Evolutionary conservation across 2,329 filamentous ascomycete species (phyloP), one percentile per base, ranked within the genome.

Genomic region (Triangularia setosa): DNA sequence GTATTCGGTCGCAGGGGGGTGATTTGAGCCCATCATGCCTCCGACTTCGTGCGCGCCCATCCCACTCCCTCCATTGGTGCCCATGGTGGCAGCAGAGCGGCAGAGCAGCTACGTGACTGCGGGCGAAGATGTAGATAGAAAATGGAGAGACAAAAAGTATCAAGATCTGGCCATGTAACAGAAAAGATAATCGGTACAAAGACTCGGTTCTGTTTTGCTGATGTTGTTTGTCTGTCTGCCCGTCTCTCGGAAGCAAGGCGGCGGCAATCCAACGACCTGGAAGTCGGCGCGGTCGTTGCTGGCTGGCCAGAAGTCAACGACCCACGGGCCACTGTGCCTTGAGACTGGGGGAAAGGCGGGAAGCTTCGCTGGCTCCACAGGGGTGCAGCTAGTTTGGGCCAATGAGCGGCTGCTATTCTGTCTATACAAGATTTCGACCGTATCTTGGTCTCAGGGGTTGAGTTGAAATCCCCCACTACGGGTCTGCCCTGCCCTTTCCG

Each of bases 1-100:
- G 71, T 87, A 87, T 70, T 87, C 85, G 67, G 85, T 87, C 67
- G 84, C 83, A 71, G 83, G 82, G 52, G 84, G 84, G 69, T 84
- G 80, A 73, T 81, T 82, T 65, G 77, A 72, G 69, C 77, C 74
- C 73, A 79, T 79, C 79, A 79, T 80, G 74, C 75, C 77, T 69
- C 73, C 76, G 69, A 78, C 77, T 59, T 83, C 81, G 76, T 80
- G 78, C 65, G 78, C 79, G 60, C 73, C 73, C 57, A 76, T 69
- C 64, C 76, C 77, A 69, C 77, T 77, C 60, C 77, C 77, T 63
- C 75, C 74, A 66, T 75, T 77, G 63, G 75, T 74, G 69, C 76
- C 78, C 79, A 81, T 80, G 63, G 73, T 72, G 61, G 65, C 60
- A 57, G 61, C 16, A 18, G 35, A 6, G 14, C 27, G 14, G 14